A percentile compares a stretch with the other conserved stretches of the same genome.
phyloP scores from a whole-genome alignment of 1,284 basidiomycete genomes.

The Pisolithus thermaeus region DNA sequence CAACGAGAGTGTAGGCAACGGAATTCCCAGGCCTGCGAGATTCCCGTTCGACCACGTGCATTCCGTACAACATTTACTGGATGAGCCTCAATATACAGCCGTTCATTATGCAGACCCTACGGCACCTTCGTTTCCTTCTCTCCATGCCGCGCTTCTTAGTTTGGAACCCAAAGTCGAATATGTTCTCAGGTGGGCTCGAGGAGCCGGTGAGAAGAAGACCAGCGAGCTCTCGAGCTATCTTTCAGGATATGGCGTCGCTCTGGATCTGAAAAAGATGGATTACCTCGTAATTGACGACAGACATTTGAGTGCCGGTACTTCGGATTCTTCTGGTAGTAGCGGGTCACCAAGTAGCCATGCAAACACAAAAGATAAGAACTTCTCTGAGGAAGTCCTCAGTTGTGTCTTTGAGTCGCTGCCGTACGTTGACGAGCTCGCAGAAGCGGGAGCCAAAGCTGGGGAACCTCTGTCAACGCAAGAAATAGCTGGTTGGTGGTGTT shows the following conservation, averaged over 20 bases:
- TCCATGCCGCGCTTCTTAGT: constrained; percentile 61
- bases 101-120: constrained; percentile 67
- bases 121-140: constrained; percentile 55
- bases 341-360: constrained; percentile 1
- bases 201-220: constrained; percentile 30
- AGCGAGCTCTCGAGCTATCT: constrained; percentile 41
- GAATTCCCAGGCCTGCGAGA: constrained; percentile 34
- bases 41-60: constrained; percentile 71
- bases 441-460: constrained; percentile 36
- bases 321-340: not conserved
- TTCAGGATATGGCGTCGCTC: constrained; percentile 85
- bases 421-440: constrained; percentile 41
- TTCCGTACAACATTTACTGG: constrained; percentile 39
- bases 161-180: constrained; percentile 56
- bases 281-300: constrained; percentile 93
- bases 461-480: constrained; percentile 61
- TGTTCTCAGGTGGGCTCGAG: constrained; percentile 50
- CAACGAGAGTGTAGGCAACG: constrained; percentile 20
- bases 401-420: constrained; percentile 52
- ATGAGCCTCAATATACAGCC: constrained; percentile 50
- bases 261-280: constrained; percentile 96
- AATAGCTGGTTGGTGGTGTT: constrained; percentile 41
- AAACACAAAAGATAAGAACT: constrained; percentile 12
- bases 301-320: constrained; percentile 14
- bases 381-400: constrained; percentile 19